Percentiles rank a stretch among this genome's conserved stretches.
Evolutionary conservation across 2,329 filamentous ascomycete genomes (phyloP).

Genomic region (Penicillium sp.): DNA sequence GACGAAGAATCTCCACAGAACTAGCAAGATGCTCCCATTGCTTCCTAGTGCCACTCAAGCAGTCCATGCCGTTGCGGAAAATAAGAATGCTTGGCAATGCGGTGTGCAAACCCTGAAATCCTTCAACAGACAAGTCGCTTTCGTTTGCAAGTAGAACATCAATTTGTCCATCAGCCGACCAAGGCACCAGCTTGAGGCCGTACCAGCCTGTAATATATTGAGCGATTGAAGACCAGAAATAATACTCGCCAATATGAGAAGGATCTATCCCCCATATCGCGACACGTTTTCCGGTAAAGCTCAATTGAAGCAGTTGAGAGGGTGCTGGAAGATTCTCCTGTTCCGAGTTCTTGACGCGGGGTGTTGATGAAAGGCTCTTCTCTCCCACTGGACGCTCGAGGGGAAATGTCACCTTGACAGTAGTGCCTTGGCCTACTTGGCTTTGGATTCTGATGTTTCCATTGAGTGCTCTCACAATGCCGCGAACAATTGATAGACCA

Average conservation of each 20-base stretch:
- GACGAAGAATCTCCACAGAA: not conserved
- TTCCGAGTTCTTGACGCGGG: not conserved
- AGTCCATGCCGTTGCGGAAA: not conserved
- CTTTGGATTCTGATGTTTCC: constrained; percentile 11
- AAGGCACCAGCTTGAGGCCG: not conserved
- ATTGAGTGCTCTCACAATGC: constrained; percentile 3
- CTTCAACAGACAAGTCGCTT: not conserved
- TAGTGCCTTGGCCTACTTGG: constrained; percentile 3
- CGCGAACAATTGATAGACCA: constrained; percentile 15
- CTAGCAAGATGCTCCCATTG: not conserved
- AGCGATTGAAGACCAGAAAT: not conserved
- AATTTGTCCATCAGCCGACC: not conserved
- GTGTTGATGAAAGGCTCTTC: not conserved
- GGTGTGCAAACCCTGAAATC: not conserved
- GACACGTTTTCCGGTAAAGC: not conserved
- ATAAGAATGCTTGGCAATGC: not conserved
- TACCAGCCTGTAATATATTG: not conserved
- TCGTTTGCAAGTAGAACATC: not conserved
- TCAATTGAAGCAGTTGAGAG: not conserved
- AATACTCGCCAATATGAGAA: not conserved
- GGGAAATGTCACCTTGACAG: not conserved
- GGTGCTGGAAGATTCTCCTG: not conserved
- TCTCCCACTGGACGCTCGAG: not conserved
- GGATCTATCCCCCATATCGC: not conserved
- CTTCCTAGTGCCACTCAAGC: not conserved